phyloP scores from a whole-genome alignment of 2,329 filamentous ascomycete genomes.

The Periconia digitata region DNA sequence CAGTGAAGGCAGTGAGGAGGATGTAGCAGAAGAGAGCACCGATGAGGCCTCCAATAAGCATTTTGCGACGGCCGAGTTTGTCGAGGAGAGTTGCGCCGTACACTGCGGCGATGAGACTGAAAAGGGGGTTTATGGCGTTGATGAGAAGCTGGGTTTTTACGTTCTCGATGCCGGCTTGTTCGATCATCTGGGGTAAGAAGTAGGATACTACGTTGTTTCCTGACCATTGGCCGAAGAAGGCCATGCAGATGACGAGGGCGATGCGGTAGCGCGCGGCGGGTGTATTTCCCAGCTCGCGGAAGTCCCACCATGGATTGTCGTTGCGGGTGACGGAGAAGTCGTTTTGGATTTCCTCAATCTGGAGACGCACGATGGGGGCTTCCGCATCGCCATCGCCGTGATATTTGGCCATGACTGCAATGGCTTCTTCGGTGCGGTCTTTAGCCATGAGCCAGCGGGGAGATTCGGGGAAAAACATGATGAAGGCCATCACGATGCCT shows the following conservation, averaged over 20 bases:
- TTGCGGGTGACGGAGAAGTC: conserved; percentile 30
- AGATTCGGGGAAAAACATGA: conserved; percentile 61
- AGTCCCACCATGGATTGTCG: conserved; percentile 41
- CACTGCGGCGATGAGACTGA: conserved; percentile 41
- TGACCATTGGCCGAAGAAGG: conserved; percentile 46
- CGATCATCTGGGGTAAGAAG: conserved; percentile 39
- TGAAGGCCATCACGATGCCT: conserved; percentile 47
- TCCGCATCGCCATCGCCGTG: conserved; percentile 53
- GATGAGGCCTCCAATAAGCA: conserved; percentile 41
- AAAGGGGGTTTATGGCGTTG: conserved; percentile 46
- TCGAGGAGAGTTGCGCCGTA: conserved; percentile 38
- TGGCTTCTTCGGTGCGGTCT: conserved; percentile 58
- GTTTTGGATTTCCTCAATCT: conserved; percentile 41
- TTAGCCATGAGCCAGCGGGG: conserved; percentile 61
- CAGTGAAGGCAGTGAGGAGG: conserved; percentile 42
- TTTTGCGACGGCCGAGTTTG: conserved; percentile 25
- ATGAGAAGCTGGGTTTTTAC: conserved; percentile 42
- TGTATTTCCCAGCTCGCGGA: conserved; percentile 36
- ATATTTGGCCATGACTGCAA: conserved; percentile 60
- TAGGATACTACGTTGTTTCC: conserved; percentile 44
- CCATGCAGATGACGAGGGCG: conserved; percentile 44
- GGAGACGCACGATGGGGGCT: conserved; percentile 38
- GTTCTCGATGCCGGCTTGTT: conserved; percentile 40
- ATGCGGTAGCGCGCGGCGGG: conserved; percentile 36
- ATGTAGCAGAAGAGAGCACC: conserved; percentile 39